Evolutionary conservation across 2,329 filamentous ascomycete species (phyloP), one percentile per base, ranked within the genome.

Genomic region (Aspergillus sp.): DNA sequence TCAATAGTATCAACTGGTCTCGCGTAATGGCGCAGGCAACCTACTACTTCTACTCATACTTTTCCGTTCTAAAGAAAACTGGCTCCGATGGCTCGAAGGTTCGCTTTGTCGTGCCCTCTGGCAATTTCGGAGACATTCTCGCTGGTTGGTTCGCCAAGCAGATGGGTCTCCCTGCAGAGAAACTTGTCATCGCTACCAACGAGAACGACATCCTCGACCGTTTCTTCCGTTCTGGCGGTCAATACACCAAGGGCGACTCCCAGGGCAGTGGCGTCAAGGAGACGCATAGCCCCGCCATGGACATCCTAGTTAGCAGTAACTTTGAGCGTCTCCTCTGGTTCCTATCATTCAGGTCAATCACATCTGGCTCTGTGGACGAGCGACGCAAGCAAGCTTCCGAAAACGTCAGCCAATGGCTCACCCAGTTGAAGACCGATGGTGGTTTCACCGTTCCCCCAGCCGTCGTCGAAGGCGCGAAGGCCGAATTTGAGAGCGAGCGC

Each of bases 1-100:
- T 98, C 65, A 98, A 98, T 81, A 95, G 90, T 46, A 98, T 98
- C 79, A 98, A 98, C 79, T 97, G 89, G 85, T 90, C 93, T 2
- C 85, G 95, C 66, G 98, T 99, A 66, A 84, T 99, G 39, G 93
- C 95, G 12, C 95, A 99, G 79, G 97, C 96, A 63, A 91, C 91
- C 60, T 98, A 96, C 83, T 99, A 96, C 82, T 96, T 97, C 81
- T 83, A 95, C 76, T 87, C 95, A 12, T 98, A 98, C 82, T 96
- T 97, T 77, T 80, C 87, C 14, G 86, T 99, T 35, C 82, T 81
- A 60, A 80, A 82, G 51, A 84, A 85, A 4, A 70, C 83, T 0
- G 75, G 78, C 15, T 89, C 89, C 74, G 83, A 86, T 57, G 68
- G 88, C 23, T 64, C 66, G 14, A 67, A 68, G 64, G 83, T 95